A percentile compares a stretch with the other conserved stretches of the same genome.
These are phyloP conservation scores for Lecanosticta acicola DNA, from an alignment of 2,329 filamentous ascomycete genomes.

Conservation along the genomic window DNA sequence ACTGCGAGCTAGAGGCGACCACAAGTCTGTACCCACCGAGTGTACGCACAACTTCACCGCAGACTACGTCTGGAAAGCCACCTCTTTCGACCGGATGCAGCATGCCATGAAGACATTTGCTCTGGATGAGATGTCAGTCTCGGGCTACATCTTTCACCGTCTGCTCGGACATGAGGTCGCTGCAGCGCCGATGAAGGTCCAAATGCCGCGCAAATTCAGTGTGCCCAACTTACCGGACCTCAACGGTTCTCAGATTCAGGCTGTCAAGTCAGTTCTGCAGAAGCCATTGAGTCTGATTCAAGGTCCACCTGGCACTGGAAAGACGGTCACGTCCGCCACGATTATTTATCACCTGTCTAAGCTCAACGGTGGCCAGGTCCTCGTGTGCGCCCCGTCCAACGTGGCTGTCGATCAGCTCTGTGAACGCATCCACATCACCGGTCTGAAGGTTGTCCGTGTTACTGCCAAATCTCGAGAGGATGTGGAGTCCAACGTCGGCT, in stretches of 20 bases:
- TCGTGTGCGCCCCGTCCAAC: constrained; percentile 96
- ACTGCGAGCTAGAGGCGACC: constrained; percentile 85
- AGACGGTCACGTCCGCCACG: constrained; percentile 96
- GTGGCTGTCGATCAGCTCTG: constrained; percentile 97
- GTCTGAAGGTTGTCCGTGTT: constrained; percentile 91
- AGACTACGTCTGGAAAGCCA: constrained; percentile 99
- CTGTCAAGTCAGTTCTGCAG: constrained; percentile 90
- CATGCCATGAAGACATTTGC: constrained; percentile 99
- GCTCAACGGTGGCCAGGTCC: constrained; percentile 86
- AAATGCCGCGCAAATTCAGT: constrained; percentile 93
- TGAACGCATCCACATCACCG: constrained; percentile 90
- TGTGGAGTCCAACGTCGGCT: constrained; percentile 96
- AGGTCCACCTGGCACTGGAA: constrained; percentile 92
- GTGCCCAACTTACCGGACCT: constrained; percentile 90
- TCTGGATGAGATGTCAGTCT: constrained; percentile 95
- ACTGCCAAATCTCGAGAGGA: constrained; percentile 99
- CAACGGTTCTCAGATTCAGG: constrained; percentile 91
- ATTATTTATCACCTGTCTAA: constrained; percentile 98
- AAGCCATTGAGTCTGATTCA: constrained; percentile 94
- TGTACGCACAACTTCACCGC: constrained; percentile 97
- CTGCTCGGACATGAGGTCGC: constrained; percentile 92
- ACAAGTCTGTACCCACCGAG: constrained; percentile 92
- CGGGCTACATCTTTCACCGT: constrained; percentile 97
- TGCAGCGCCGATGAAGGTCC: constrained; percentile 89
- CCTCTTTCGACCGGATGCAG: constrained; percentile 98